Evolutionary conservation across 768 basidiomycete genomes (phyloP), one percentile per base, ranked within the genome.

Genomic region (Boletus eberwhitei): DNA sequence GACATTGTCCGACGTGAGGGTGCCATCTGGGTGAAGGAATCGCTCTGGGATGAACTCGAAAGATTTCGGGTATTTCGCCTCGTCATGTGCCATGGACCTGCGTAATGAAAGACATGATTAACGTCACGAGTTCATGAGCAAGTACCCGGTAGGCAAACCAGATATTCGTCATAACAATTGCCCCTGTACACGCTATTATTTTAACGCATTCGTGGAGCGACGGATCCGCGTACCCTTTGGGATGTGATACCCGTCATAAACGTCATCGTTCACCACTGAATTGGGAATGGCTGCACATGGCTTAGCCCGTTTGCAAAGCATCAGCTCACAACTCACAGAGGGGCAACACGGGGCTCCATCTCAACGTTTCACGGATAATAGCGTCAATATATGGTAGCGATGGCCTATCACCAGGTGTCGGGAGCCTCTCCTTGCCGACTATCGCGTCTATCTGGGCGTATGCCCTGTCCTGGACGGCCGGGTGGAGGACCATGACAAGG

Each of bases 351-450:
- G 63, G 56, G 48, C 31, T 31, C 64, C 64, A 58, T 43, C 64
- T 57, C 31, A 62, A 40, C 3, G 53, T 57, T 58, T 77, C 77
- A 48, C 72, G 71, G n/a, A 71, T 65, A 11, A 75, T 68, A 5
- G 74, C 72, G 4, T 62, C 65, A 7, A 74, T 65, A 48, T 75
- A 78, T 1, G 74, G 74, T 13, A 78, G 49, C 6, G 35, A 55
- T 12, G 46, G 16, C 32, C 58, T 51, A 26, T 71, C 62, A 11
- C 45, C 48, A 24, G 55, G 35, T 2, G 40, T 61, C 31, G 63
- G 67, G 1, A 69, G 55, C 14, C 57, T 58, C 38, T 50, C 55
- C 38, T 54, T 65, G 34, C 64, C 62, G 9, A 69, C 45, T 0
- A 65, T 50, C 14, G 54, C 35, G 3, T 67, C 53, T 36, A 67